Base-by-base conservation (phyloP, 148 eudicot species). In the Heliosperma pusillum region DNA sequence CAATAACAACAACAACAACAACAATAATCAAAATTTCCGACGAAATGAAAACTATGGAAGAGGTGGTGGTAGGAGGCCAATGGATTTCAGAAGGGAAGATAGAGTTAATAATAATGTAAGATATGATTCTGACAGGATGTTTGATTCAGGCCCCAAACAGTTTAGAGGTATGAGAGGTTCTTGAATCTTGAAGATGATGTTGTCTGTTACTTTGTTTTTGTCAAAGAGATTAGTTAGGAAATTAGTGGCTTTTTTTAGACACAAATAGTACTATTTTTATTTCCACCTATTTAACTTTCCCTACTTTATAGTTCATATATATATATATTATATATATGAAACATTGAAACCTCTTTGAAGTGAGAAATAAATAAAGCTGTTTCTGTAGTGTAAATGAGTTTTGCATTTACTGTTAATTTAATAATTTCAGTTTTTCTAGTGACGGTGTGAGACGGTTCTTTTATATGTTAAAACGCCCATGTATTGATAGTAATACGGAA, bases 71-170 rank as follows among this genome's bases (percentile, higher is more conserved):
- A 81, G 80, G 76, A 83, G 85, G 60, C 65, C 76, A 19, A 69
- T 26, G 72, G 82, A 77, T 27, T 74, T 80, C 63, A 75, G 85
- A 78, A 76, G 83, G 25, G 89, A 88, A 22, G 88, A 78, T 26
- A 77, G 76, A 72, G 78, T 79, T 72, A 53, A 74, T 4, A 50
- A 15, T 16, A 50, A 50, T 16, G 55, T 50, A 1, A 50, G 55
- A 50, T 50, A 50, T 15, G 55, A 74, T 64, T 64, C 75, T 19
- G 80, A 80, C 42, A 80, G 83, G 76, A 64, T 77, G 73, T 69
- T 79, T 42, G 62, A 72, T 53, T 21, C 79, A 24, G 84, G 73
- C 29, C 81, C 79, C 15, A 75, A 73, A 60, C 77, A 70, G 24
- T 70, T 78, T 45, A 72, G 77, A 27, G 73, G 73, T 56, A 74